phyloP scores from a whole-genome alignment of 257 asterid species.

The Echium plantagineum region DNA sequence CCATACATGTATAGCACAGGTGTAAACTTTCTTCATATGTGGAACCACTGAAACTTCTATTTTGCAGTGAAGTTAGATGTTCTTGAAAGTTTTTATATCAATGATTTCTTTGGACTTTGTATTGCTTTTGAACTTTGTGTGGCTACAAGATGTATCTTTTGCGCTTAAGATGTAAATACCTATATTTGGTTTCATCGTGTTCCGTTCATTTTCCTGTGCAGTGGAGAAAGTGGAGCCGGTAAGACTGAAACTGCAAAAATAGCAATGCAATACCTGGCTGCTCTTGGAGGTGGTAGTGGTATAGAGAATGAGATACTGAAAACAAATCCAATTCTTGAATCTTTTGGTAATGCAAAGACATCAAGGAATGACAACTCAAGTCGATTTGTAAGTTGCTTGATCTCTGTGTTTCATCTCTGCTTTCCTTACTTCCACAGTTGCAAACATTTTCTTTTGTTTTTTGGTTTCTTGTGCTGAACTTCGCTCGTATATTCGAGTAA shows the following conservation, averaged over 20 bases:
- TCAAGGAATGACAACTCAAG: slow-evolving; percentile 76
- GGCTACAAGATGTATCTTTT: not conserved
- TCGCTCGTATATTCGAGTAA: not conserved
- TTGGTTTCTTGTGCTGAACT: not conserved
- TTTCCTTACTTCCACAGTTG: not conserved
- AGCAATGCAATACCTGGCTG: slow-evolving; percentile 99
- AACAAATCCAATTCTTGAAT: slow-evolving; percentile 81
- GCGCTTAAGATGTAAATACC: not conserved
- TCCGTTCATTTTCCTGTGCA: slow-evolving; percentile 23
- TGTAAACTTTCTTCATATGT: not conserved
- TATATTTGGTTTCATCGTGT: slow-evolving; percentile 7
- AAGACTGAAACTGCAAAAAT: slow-evolving; percentile 99
- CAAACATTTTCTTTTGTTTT: not conserved
- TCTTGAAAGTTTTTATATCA: no score
- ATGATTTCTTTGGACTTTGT: not conserved
- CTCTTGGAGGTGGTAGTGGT: slow-evolving; percentile 86
- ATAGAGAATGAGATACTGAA: slow-evolving; percentile 75
- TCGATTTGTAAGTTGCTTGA: slow-evolving; percentile 68
- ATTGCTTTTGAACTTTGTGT: not conserved
- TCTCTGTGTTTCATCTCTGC: not conserved
- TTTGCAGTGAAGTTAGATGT: not conserved
- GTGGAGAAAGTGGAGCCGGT: slow-evolving; percentile 99
- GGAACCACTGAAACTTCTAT: no score
- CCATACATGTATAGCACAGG: not conserved
- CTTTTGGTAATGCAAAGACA: slow-evolving; percentile 89